phyloP scores from a whole-genome alignment of 257 asterid species.

The Cordia subcordata region DNA sequence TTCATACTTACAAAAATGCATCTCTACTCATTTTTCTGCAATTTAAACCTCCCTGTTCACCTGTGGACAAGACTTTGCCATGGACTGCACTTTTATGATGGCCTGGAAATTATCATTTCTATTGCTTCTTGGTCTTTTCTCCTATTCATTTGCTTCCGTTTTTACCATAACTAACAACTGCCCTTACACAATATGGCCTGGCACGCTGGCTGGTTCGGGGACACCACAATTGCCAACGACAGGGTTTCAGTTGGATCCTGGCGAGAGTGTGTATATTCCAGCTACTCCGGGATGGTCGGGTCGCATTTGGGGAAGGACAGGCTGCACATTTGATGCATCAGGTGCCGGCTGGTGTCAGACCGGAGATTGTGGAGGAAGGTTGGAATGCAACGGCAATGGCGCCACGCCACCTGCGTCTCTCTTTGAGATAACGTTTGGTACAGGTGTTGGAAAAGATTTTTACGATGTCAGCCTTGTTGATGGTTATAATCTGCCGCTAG shows the following conservation, averaged over 20 bases:
- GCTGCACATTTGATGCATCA: conserved; percentile 59
- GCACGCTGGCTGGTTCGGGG: conserved; percentile 67
- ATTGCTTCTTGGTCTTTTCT: conserved; percentile 14
- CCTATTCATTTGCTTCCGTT: conserved; percentile 33
- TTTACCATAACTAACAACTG: conserved; percentile 64
- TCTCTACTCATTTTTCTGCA: conserved; percentile 3
- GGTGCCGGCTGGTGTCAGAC: conserved; percentile 73
- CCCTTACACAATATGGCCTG: conserved; percentile 82
- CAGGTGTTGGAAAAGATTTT: conserved; percentile 51
- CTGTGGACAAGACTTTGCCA: not conserved
- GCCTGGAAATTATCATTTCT: conserved; percentile 15
- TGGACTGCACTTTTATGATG: not conserved
- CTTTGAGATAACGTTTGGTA: conserved; percentile 79
- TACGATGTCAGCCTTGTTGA: conserved; percentile 79
- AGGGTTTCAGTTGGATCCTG: conserved; percentile 61
- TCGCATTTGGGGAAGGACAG: conserved; percentile 80
- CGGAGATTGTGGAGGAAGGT: conserved; percentile 77
- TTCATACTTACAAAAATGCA: conserved; percentile 50
- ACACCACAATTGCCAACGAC: conserved; percentile 65
- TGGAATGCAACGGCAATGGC: conserved; percentile 64
- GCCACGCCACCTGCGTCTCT: conserved; percentile 79
- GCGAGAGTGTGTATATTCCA: conserved; percentile 48
- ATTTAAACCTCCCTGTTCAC: conserved; percentile 1
- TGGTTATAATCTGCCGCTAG: conserved; percentile 71
- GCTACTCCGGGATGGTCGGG: conserved; percentile 76